Conservation (phyloP, 1,139 yeast species). For the Nakaseomyces kungkrabaensis region DNA sequence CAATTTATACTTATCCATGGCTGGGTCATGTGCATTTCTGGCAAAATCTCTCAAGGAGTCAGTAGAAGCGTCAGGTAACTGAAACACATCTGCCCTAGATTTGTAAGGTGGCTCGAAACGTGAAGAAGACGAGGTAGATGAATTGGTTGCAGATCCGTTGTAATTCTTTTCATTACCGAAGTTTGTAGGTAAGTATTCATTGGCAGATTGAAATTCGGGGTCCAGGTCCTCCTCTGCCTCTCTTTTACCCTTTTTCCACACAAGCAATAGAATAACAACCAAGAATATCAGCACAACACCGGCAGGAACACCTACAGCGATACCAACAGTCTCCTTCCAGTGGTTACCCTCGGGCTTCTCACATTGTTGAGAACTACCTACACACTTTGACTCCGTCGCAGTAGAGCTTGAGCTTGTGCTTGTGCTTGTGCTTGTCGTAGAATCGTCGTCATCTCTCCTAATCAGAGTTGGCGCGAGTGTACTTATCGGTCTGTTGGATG, state of each 20-base stretch:
- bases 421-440: neutral
- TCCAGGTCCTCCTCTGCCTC: slow-evolving; percentile 47
- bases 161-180: slow-evolving; percentile 4
- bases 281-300: slow-evolving; percentile 40
- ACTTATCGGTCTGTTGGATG: slow-evolving; percentile 1
- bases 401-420: neutral
- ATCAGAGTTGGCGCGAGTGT: neutral
- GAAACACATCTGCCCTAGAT: slow-evolving; percentile 11
- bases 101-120: slow-evolving; percentile 1
- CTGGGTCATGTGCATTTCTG: slow-evolving; percentile 12
- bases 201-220: slow-evolving; percentile 70
- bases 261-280: slow-evolving; percentile 40
- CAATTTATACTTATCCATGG: slow-evolving; percentile 14
- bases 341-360: slow-evolving; percentile 2
- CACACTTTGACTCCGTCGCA: neutral
- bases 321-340: slow-evolving; percentile 40
- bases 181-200: slow-evolving; percentile 47
- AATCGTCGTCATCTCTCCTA: neutral
- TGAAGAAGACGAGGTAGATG: neutral
- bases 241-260: slow-evolving; percentile 48
- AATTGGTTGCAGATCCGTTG: neutral
- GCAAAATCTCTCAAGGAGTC: slow-evolving; percentile 16
- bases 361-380: slow-evolving; percentile 1
- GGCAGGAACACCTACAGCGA: slow-evolving; percentile 61
- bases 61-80: slow-evolving; percentile 14